Base-by-base conservation (phyloP, 2,329 filamentous ascomycete genomes). In the Septoria linicola region DNA sequence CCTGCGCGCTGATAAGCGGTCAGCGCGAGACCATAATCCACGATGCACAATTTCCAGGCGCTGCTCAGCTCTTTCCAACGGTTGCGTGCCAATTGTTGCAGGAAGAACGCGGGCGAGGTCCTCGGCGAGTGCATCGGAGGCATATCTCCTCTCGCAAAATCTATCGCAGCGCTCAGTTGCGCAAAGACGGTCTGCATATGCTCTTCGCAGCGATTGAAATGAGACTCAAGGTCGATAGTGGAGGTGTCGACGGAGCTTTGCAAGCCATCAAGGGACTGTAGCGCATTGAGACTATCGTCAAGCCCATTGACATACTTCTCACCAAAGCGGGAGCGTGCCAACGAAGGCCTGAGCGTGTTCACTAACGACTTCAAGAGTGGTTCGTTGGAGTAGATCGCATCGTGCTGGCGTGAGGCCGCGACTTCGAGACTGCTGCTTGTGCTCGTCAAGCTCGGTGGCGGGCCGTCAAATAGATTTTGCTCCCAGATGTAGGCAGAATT, bases 1-100 rank as follows among this genome's bases (percentile, higher is more conserved):
- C 72, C 46, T 1, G 75, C 62, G 0, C 73, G 70, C 59, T 83
- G 80, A 0, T 76, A 50, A 0, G 61, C 61, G 0, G 76, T 76
- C 5, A 81, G 60, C 0, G 69, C 60, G 0, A 77, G 4, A 0
- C 73, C 80, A 13, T 76, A 75, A 0, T 61, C 31, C 0, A 81
- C 61, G 1, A 83, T 42, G n/a, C 36, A 41, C 13, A 8, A 10
- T 23, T 42, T 31, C 49, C 49, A 52, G 8, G 20, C 44, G 8
- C 5, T 13, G 8, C 44, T 52, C 6, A 52, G 21, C 21, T 35
- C 39, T n/a, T 8, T 1, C 49, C 49, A 52, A n/a, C 31, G 49
- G 31, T 40, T 11, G n/a, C 37, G 42, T 31, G 34, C 37, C 10
- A 52, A 20, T 16, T 52, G 49, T 34, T 43, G 23, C 17, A 52